Base-by-base conservation (phyloP, 73 alveolate species). In the Paramecium octaurelia region DNA sequence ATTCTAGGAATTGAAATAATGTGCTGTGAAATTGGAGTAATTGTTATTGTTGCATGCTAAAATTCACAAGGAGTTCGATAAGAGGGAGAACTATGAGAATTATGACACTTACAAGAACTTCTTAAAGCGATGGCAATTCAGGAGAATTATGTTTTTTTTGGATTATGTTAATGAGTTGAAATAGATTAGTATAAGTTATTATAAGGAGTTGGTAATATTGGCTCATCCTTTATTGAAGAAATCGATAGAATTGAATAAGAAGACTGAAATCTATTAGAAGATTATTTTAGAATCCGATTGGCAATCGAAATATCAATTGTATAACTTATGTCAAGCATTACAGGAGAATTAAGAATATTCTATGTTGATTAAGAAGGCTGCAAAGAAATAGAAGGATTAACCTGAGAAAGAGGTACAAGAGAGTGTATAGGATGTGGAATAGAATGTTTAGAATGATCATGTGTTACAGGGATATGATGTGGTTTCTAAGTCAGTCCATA, bases 101-200 rank as follows among this genome's bases (percentile, higher is more conserved):
- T 64, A 64, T 27, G 42, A 27, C 6, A 34, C 6, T 0, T 64
- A 64, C 12, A 64, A 64, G 9, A 34, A 64, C 12, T 64, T 64
- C 12, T 31, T 64, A 10, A 64, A 20, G 20, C 27, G 84, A 64
- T 64, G 84, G 84, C 3, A 64, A 34, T 64, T 64, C 7, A 64
- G 84, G 9, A 64, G 84, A 27, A 64, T 64, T 2, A 64, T 64
- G 84, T 64, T 64, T 18, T 64, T 31, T 64, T 64, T 64, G 21
- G 84, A 64, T 64, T 64, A 64, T 64, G 84, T 64, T 31, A 64
- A 64, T 64, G 84, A 64, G 10, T 64, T 64, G 12, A 64, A 64
- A 64, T 14, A 64, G 46, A 64, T 64, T 24, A 64, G 84, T 6
- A 64, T 64, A 6, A 64, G 84, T 64, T 64, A 64, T 64, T 64